These are phyloP conservation scores for Rhodomyrtus psidioides DNA, from an alignment of 441 rosid genomes.

Conservation along the genomic window DNA sequence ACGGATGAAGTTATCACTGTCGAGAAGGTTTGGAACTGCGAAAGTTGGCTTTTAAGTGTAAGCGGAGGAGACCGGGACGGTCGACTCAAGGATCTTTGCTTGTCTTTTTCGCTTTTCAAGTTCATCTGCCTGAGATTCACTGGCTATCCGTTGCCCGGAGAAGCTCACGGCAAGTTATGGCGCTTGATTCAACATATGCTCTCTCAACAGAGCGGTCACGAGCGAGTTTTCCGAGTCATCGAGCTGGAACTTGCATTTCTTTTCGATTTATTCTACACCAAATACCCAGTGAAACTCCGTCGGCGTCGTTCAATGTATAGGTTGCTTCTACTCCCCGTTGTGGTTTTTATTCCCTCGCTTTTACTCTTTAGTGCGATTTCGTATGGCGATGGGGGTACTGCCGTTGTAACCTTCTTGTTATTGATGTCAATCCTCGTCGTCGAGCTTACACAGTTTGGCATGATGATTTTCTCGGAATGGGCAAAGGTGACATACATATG, in stretches of 20 bases:
- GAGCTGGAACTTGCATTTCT: neutral
- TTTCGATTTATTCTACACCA: neutral
- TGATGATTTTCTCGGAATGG: neutral
- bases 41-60: neutral
- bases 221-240: neutral
- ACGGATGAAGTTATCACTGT: neutral
- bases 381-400: neutral
- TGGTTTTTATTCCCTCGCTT: neutral
- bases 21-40: neutral
- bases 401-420: neutral
- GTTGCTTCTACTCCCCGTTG: accelerated
- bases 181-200: neutral
- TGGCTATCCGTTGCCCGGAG: neutral
- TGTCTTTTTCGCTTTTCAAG: neutral
- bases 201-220: neutral
- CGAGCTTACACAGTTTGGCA: neutral
- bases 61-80: neutral
- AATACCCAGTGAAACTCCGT: neutral
- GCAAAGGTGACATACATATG: neutral
- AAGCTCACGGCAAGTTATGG: neutral
- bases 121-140: neutral
- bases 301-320: neutral
- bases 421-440: neutral
- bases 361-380: no score
- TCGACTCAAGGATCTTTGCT: neutral